phyloP scores from a whole-genome alignment of 164 flowering plant genomes.

The Akebia trifoliata region DNA sequence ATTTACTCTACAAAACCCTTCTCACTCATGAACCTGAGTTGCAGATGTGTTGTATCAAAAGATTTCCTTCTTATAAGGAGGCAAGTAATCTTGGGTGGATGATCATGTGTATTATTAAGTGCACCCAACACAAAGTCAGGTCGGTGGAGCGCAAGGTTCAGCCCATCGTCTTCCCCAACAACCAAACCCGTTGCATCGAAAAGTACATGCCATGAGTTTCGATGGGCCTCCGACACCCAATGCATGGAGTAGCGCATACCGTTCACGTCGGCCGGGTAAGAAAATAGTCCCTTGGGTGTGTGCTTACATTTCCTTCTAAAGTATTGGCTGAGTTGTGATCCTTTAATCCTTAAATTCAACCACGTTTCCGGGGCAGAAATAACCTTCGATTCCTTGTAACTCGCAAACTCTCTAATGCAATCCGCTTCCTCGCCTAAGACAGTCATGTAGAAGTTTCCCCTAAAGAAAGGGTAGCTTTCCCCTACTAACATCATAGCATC shows the following conservation, averaged over 20 bases:
- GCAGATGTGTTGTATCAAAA: constrained; percentile 38
- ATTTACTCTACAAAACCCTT: not conserved
- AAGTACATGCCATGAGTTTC: constrained; percentile 73
- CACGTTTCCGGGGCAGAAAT: constrained; percentile 60
- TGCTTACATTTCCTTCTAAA: constrained; percentile 67
- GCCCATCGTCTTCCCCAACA: constrained; percentile 45
- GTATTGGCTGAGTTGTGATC: constrained; percentile 50
- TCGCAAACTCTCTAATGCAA: constrained; percentile 41
- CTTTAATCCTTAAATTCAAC: constrained; percentile 39
- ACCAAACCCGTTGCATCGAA: constrained; percentile 58
- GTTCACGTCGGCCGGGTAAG: constrained; percentile 55
- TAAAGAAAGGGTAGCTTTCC: constrained; percentile 72
- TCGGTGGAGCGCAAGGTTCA: constrained; percentile 58
- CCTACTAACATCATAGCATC: constrained; percentile 77
- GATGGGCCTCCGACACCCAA: constrained; percentile 78
- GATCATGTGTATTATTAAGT: constrained; percentile 51
- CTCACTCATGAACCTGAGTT: constrained; percentile 3
- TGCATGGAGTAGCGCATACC: constrained; percentile 67
- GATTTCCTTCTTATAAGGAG: constrained; percentile 61
- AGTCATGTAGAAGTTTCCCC: constrained; percentile 26
- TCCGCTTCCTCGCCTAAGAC: constrained; percentile 36
- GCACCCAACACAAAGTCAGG: constrained; percentile 72
- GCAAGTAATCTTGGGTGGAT: constrained; percentile 60
- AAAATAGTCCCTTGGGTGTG: constrained; percentile 63
- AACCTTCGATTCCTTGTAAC: constrained; percentile 50